Conservation (phyloP, 257 asterid species). For the Dorcoceras hygrometricum region DNA sequence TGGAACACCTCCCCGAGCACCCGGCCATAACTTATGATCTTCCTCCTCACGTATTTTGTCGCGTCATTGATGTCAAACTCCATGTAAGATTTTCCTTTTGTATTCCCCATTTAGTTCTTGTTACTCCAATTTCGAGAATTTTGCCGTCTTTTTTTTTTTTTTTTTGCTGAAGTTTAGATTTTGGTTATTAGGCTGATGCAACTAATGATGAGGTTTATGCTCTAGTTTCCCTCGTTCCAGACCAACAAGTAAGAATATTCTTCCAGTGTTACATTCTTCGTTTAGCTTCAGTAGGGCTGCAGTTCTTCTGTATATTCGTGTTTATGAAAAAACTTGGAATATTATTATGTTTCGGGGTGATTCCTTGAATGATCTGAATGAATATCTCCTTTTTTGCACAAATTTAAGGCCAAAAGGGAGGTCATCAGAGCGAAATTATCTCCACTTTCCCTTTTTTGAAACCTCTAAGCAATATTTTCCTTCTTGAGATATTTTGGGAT, state of each 20-base stretch:
- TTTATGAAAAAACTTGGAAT: slow-evolving; percentile 19
- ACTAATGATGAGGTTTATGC: slow-evolving; percentile 88
- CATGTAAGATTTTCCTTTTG: slow-evolving; percentile 41
- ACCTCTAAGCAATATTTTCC: slow-evolving; percentile 21
- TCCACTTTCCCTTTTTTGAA: slow-evolving; percentile 1
- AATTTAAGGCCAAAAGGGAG: not conserved
- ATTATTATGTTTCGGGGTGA: slow-evolving; percentile 2
- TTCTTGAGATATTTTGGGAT: slow-evolving; percentile 24
- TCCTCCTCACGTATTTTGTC: slow-evolving; percentile 85
- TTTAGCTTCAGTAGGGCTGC: not conserved
- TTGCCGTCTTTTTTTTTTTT: not conserved
- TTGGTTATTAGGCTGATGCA: slow-evolving; percentile 65
- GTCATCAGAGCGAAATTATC: not conserved
- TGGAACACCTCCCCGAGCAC: slow-evolving; percentile 63
- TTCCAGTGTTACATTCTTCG: slow-evolving; percentile 18
- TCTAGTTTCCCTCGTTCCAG: slow-evolving; percentile 75
- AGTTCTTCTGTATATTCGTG: not conserved
- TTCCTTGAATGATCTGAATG: slow-evolving; percentile 12
- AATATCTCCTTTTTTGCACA: not conserved
- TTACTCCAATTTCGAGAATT: slow-evolving; percentile 5
- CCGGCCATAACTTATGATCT: slow-evolving; percentile 50
- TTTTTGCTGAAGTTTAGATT: slow-evolving; percentile 11
- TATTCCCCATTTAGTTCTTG: not conserved
- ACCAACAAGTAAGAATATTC: slow-evolving; percentile 55
- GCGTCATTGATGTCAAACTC: slow-evolving; percentile 88